Conservation (phyloP, 768 basidiomycete species). For the Leucogyrophana mollusca region DNA sequence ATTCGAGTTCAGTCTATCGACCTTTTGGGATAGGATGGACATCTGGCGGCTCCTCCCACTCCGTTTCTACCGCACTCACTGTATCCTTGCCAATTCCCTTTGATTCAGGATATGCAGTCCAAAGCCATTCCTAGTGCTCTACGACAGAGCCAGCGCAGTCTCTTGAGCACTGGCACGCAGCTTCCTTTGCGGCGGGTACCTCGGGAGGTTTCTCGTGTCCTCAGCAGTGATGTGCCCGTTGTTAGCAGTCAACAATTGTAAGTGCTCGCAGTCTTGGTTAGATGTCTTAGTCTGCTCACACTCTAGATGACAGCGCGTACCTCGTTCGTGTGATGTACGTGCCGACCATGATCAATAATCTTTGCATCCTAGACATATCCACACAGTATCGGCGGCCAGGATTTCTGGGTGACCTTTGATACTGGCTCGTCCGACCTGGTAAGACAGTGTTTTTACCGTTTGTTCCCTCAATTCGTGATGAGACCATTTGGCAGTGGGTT, state of each 20-base stretch:
- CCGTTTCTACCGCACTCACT: background rate
- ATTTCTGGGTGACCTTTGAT: slow-evolving; percentile 47
- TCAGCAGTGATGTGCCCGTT: slow-evolving; percentile 23
- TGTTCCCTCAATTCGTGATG: slow-evolving; percentile 3
- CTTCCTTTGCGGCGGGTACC: slow-evolving; percentile 22
- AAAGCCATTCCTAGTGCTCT: background rate
- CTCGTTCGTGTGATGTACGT: slow-evolving; percentile 36
- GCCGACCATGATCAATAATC: slow-evolving; percentile 3
- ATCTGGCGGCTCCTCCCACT: no score
- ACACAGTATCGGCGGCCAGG: slow-evolving; percentile 42
- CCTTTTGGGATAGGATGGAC: no score
- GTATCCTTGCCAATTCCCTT: background rate
- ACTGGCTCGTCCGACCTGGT: slow-evolving; percentile 62
- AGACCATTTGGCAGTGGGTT: slow-evolving; percentile 41
- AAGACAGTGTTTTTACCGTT: slow-evolving; percentile 6
- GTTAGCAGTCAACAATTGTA: slow-evolving; percentile 34
- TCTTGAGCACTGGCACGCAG: slow-evolving; percentile 10
- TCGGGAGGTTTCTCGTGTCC: slow-evolving; percentile 13
- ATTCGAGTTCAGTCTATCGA: no score
- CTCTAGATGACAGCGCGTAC: slow-evolving; percentile 32
- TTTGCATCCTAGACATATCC: slow-evolving; percentile 7
- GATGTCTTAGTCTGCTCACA: slow-evolving; percentile 1
- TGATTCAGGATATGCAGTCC: background rate
- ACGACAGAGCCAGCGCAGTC: background rate
- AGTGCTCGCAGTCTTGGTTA: slow-evolving; percentile 13